Evolutionary conservation across 192 early-diverging fungal genomes (phyloP).

Genomic region (Rhizophagus clarus): DNA sequence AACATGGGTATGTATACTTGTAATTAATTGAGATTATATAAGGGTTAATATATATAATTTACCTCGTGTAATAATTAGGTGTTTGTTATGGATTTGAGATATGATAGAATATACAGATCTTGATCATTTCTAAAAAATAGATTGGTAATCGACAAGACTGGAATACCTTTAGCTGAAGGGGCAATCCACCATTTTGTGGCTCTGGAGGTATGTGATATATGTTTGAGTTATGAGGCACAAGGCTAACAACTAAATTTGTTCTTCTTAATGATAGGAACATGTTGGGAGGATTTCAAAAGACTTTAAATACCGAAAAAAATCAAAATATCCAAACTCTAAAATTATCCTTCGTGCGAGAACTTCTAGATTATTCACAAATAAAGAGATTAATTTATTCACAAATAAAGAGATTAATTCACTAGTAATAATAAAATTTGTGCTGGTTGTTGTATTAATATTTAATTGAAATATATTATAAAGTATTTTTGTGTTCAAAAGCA

Average conservation of each 20-base stretch:
- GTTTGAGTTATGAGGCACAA: conserved; percentile 10
- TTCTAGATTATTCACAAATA: too few species aligned
- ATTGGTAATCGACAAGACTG: conserved; percentile 25
- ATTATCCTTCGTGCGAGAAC: conserved; percentile 24
- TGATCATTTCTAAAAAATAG: conserved; percentile 26
- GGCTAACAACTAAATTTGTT: conserved; percentile 6
- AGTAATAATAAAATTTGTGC: too few species aligned
- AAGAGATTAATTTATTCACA: too few species aligned
- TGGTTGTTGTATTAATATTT: too few species aligned
- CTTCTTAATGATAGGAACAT: conserved; percentile 26
- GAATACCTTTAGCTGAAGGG: conserved; percentile 32
- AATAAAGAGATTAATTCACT: conserved; percentile 17
- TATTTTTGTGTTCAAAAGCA: too few species aligned
- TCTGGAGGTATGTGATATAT: conserved; percentile 30
- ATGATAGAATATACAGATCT: conserved; percentile 26
- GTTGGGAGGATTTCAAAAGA: conserved; percentile 31
- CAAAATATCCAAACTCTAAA: conserved; percentile 28
- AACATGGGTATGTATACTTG: conserved; percentile 34
- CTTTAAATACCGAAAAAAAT: conserved; percentile 25
- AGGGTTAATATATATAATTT: conserved; percentile 18
- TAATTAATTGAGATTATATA: too few species aligned
- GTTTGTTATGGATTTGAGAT: conserved; percentile 30
- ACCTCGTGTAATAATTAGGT: conserved; percentile 28
- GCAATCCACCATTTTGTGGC: too few species aligned
- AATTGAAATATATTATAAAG: too few species aligned